Conservation (phyloP, 2,329 filamentous ascomycete species). For the Aureobasidium namibiae region DNA sequence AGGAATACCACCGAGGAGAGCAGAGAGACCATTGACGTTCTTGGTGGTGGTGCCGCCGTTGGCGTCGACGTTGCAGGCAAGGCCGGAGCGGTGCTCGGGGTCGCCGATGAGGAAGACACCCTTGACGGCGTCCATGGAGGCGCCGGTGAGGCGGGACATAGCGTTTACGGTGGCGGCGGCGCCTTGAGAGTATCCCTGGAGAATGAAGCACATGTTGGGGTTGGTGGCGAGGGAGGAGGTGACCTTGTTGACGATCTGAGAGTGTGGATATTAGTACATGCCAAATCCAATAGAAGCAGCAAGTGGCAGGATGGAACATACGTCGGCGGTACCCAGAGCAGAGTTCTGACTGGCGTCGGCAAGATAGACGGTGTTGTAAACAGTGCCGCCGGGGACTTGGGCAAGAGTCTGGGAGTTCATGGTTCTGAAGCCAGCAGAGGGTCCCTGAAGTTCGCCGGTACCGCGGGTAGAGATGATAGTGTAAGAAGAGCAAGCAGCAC, state of each 20-base stretch:
- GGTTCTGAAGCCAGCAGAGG: slow-evolving; percentile 24
- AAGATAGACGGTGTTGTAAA: slow-evolving; percentile 29
- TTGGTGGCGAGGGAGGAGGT: slow-evolving; percentile 18
- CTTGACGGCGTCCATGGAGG: slow-evolving; percentile 27
- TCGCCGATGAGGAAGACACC: slow-evolving; percentile 31
- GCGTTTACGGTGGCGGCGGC: slow-evolving; percentile 30
- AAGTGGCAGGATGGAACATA: not conserved
- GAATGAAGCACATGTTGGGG: slow-evolving; percentile 29
- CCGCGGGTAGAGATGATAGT: slow-evolving; percentile 23
- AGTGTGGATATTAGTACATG: not conserved
- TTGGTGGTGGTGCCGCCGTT: slow-evolving; percentile 27
- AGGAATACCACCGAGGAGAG: slow-evolving; percentile 20
- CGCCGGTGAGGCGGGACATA: slow-evolving; percentile 25
- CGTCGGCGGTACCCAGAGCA: slow-evolving; percentile 22
- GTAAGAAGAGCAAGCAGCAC: slow-evolving; percentile 10
- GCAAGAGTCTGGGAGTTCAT: slow-evolving; percentile 25
- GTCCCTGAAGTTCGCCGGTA: slow-evolving; percentile 20
- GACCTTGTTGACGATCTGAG: slow-evolving; percentile 27
- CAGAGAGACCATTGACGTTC: slow-evolving; percentile 24
- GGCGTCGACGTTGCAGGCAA: slow-evolving; percentile 29
- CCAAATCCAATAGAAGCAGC: not conserved
- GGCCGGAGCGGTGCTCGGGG: slow-evolving; percentile 26
- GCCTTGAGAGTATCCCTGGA: slow-evolving; percentile 32
- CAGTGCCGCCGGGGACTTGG: slow-evolving; percentile 25
- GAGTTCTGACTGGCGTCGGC: slow-evolving; percentile 24